Base-by-base conservation (phyloP, 371 early-diverging fungal species). In the Circinella umbellata region DNA sequence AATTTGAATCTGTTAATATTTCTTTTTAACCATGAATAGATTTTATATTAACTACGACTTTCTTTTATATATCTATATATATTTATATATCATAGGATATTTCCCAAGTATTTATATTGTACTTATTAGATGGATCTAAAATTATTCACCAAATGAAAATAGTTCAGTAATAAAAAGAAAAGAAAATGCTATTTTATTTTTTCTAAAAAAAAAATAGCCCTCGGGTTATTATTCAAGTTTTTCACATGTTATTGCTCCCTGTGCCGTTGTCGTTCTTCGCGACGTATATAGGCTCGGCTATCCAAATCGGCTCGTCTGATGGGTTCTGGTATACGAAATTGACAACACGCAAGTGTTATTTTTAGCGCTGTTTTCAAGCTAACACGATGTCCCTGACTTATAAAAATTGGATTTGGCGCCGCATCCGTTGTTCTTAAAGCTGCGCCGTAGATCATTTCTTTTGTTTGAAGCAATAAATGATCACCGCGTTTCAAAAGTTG, bases 251-350 rank as follows among this genome's bases (percentile, higher is more conserved):
- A 51, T 51, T 51, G 51, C 15, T 51, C 5, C 8, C 15, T 51
- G 51, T 51, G 14, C 8, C 15, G n/a, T n/a, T 51, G 51, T n/a
- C 15, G 35, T 18, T 13, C 8, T 34, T 57, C 27, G 0, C 27
- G 57, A 8, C 78, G 72, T 61, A 89, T 81, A 69, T 79, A 84
- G 47, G 75, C 70, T 35, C 89, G 72, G 39, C 87, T 85, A 57
- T 78, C 80, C 64, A 83, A 73, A 78, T 97, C 98, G 27, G 98
- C 98, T 39, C 86, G 81, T 10, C 98, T 86, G 61, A 96, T 93
- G 7, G 98, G 98, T 71, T 97, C 98, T 0, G 96, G 96, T 9
- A 96, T 86, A 4, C 96, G 81, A 77, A 80, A 91, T n/a, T 74
- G 73, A 49, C 90, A 92, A 64, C 89, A 88, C 8, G 81, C 79